phyloP scores from a whole-genome alignment of 2,329 filamentous ascomycete genomes.

The Cytospora schulzeri region DNA sequence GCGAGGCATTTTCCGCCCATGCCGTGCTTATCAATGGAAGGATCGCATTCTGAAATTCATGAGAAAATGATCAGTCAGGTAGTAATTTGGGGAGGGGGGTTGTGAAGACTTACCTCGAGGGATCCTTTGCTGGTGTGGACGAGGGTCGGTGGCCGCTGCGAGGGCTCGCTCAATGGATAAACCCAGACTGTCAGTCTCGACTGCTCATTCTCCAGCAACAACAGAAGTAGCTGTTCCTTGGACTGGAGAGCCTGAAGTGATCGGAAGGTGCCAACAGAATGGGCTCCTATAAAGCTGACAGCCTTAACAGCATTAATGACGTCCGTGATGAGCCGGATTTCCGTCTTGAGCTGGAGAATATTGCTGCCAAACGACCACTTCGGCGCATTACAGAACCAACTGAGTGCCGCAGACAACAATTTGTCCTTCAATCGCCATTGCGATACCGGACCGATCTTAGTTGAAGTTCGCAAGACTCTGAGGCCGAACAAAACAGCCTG shows the following conservation, averaged over 20 bases:
- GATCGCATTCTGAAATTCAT: constrained; percentile 51
- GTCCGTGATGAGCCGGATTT: constrained; percentile 79
- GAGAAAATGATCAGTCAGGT: constrained; percentile 15
- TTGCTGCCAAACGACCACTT: constrained; percentile 97
- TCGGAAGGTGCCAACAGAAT: constrained; percentile 57
- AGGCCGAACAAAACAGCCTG: constrained; percentile 83
- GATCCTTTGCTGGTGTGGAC: constrained; percentile 45
- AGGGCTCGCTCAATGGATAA: constrained; percentile 71
- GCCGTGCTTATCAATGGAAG: constrained; percentile 74
- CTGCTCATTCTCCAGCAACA: constrained; percentile 84
- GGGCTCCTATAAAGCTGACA: constrained; percentile 61
- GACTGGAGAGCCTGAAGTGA: constrained; percentile 70
- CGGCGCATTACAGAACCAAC: constrained; percentile 83
- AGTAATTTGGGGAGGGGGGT: not conserved
- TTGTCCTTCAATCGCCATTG: constrained; percentile 88
- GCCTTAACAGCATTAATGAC: constrained; percentile 68
- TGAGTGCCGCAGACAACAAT: constrained; percentile 80
- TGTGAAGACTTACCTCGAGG: constrained; percentile 41
- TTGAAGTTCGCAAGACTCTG: constrained; percentile 73
- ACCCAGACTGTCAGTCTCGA: constrained; percentile 87
- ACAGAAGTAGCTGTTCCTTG: constrained; percentile 81
- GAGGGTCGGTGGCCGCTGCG: constrained; percentile 40
- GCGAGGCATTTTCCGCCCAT: constrained; percentile 80
- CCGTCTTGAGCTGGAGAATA: constrained; percentile 88
- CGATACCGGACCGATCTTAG: constrained; percentile 61